phyloP scores from a whole-genome alignment of 345 rosid genomes.

The Eutrema yunnanense region DNA sequence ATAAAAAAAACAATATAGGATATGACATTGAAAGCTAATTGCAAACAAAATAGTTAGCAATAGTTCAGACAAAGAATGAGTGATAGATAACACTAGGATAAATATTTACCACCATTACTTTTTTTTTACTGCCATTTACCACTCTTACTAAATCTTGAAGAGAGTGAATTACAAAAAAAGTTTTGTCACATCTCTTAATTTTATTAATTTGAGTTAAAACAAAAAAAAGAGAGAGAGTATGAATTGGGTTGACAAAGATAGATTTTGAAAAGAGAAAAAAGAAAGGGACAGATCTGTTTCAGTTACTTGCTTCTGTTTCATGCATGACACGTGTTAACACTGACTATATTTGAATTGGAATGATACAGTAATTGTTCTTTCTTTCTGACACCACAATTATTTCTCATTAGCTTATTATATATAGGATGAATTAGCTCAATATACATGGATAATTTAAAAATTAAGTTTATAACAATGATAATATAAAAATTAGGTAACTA shows the following conservation, averaged over 20 bases:
- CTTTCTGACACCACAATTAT: background rate
- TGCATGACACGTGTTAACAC: conserved; percentile 16
- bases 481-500: too few relatives aligned
- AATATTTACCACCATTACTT: too few relatives aligned
- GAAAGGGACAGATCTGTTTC: background rate
- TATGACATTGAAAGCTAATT: background rate
- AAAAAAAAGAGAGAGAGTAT: background rate
- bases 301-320: conserved; percentile 10
- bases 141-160: background rate
- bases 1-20: too few relatives aligned
- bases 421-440: too few relatives aligned
- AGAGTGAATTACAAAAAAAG: background rate
- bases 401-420: background rate
- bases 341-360: background rate
- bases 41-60: background rate
- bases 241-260: background rate
- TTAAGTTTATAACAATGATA: too few relatives aligned
- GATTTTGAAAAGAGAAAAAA: background rate
- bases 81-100: background rate
- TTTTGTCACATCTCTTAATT: background rate
- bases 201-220: background rate
- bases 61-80: background rate
- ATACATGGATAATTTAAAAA: too few relatives aligned
- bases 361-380: conserved; percentile 1
- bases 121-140: background rate